Evolutionary conservation across 352 stramenopile species (phyloP), one percentile per base, ranked within the genome.

Genomic region (Globisporangium uncinulatum): DNA sequence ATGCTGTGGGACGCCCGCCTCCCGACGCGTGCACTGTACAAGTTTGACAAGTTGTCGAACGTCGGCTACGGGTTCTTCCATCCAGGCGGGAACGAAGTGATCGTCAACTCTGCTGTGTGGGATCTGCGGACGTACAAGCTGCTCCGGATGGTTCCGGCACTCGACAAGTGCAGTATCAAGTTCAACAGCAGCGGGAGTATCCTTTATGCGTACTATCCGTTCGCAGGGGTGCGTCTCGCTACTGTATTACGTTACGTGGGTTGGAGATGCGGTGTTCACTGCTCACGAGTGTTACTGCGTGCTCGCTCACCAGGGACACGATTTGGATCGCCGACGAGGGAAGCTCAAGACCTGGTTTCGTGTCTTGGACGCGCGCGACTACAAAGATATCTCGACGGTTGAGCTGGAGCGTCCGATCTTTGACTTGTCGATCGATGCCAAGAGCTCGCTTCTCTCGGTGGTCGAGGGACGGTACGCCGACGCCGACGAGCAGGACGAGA

Each of bases 51-150:
- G 59, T 52, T 96, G 7, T 92, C 84, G 1, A 92, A 94, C 36
- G 61, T 90, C 19, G 82, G 86, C 1, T 89, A 86, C 39, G 86
- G 87, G 1, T 86, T 81, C 52, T 95, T 94, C 57, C 86, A 96
- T 64, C 86, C 86, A 6, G 89, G 83, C 37, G 86, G 86, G 1
- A 96, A 95, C 52, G 87, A 96, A 67, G 79, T 95, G 37, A 83
- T 96, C 45, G 73, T 96, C 21, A 94, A 96, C 56, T 92, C 86
- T 14, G 83, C 83, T 0, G 82, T 96, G n/a, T 96, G 87, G 86
- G 87, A 96, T 61, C 61, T 95, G 17, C 83, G 87, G 21, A 96
- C 87, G 2, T 94, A 88, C 54, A 73, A 79, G 19, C 66, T 96
- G 6, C 68, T 94, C 32, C 86, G 86, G 4, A 86, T 95, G 62